Percentiles rank a stretch among this genome's conserved stretches.
phyloP scores from a whole-genome alignment of 768 basidiomycete species.

The Suillus spraguei region DNA sequence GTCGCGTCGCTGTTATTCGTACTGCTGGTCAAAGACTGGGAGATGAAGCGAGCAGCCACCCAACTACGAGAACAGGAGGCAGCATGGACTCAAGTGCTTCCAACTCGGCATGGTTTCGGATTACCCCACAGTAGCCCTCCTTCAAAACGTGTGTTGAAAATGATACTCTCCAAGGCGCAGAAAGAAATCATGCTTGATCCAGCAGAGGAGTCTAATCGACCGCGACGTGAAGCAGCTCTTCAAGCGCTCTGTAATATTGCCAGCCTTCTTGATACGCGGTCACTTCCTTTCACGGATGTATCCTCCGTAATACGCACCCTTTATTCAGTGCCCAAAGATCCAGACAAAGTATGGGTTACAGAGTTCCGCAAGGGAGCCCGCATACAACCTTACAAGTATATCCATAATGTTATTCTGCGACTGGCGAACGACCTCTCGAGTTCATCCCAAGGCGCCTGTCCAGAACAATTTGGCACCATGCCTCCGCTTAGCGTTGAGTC shows the following conservation, averaged over 20 bases:
- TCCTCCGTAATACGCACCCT: conserved; percentile 48
- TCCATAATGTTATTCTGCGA: conserved; percentile 47
- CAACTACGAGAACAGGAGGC: conserved; percentile 23
- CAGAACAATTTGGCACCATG: conserved; percentile 21
- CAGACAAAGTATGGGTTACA: conserved; percentile 41
- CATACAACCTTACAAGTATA: conserved; percentile 48
- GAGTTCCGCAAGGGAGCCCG: conserved; percentile 23
- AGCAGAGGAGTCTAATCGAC: conserved; percentile 19
- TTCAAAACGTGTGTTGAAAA: conserved; percentile 33
- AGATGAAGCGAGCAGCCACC: conserved; percentile 38
- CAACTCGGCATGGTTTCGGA: conserved; percentile 20
- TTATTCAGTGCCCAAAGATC: conserved; percentile 45
- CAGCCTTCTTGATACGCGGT: conserved; percentile 49
- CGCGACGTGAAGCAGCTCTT: conserved; percentile 39
- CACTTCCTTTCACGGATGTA: conserved; percentile 48
- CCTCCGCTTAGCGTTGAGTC: conserved; percentile 41
- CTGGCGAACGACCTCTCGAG: conserved; percentile 33
- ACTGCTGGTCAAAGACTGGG: conserved; percentile 64
- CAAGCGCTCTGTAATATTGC: conserved; percentile 68
- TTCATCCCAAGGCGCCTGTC: background rate
- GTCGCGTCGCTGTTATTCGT: conserved; percentile 74
- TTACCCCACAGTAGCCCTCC: conserved; percentile 19
- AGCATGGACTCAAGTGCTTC: conserved; percentile 16
- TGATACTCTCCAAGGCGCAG: conserved; percentile 34
- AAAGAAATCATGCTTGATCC: conserved; percentile 32